These are phyloP conservation scores for Sporothrix globosa DNA, from an alignment of 2,329 filamentous ascomycete genomes.

Conservation along the genomic window DNA sequence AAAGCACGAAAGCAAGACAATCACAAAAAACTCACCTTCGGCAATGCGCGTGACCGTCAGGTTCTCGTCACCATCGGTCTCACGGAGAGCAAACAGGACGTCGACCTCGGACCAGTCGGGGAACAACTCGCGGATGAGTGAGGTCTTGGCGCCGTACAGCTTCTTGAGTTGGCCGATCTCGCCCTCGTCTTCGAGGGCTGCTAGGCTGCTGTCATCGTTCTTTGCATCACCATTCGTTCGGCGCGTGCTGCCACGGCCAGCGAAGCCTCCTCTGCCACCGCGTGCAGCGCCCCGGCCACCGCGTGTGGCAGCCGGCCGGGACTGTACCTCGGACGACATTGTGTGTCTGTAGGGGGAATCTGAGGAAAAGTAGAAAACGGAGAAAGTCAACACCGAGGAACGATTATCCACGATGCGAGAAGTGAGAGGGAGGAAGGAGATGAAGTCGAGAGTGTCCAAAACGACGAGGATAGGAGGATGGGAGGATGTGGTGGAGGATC, in stretches of 20 bases:
- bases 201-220: slow-evolving; percentile 57
- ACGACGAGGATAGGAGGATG: slow-evolving; percentile 3
- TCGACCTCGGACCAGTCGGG: slow-evolving; percentile 95
- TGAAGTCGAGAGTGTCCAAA: slow-evolving; percentile 5
- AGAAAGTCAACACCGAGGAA: slow-evolving; percentile 19
- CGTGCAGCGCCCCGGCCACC: slow-evolving; percentile 82
- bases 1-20: neutral
- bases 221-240: slow-evolving; percentile 72
- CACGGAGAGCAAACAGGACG: slow-evolving; percentile 87
- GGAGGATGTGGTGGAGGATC: neutral
- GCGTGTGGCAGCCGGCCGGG: slow-evolving; percentile 79
- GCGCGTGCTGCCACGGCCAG: slow-evolving; percentile 70
- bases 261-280: slow-evolving; percentile 78
- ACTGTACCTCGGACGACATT: slow-evolving; percentile 97
- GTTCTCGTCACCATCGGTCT: slow-evolving; percentile 79
- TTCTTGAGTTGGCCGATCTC: slow-evolving; percentile 92
- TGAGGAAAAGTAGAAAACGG: slow-evolving; percentile 27
- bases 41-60: slow-evolving; percentile 76
- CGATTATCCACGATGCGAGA: slow-evolving; percentile 2
- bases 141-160: slow-evolving; percentile 78
- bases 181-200: slow-evolving; percentile 75
- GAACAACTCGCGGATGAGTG: slow-evolving; percentile 88
- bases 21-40: slow-evolving; percentile 60
- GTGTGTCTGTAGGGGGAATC: slow-evolving; percentile 50
- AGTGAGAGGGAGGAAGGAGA: slow-evolving; percentile 15